Evolutionary conservation across 2,329 filamentous ascomycete genomes (phyloP).

Genomic region (Hansfordia pulvinata): DNA sequence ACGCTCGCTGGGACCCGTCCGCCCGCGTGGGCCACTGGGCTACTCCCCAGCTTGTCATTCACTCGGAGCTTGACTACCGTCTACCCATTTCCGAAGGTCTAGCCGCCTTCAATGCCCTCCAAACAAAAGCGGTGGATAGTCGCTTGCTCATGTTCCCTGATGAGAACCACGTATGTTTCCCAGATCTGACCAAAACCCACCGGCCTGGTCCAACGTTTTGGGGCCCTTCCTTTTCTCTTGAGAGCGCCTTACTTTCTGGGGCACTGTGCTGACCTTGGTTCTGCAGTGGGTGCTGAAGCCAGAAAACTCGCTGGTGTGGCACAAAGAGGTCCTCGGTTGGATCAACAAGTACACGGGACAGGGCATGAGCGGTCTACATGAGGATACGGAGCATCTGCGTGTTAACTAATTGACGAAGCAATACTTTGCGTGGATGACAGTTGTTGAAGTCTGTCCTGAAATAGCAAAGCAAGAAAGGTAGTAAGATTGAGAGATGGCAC

Average conservation of each 20-base stretch:
- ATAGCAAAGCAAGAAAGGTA: too few species aligned
- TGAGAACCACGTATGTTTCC: slow-evolving; percentile 42
- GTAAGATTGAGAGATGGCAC: too few species aligned
- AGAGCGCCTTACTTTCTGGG: slow-evolving; percentile 5
- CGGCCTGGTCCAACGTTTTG: slow-evolving; percentile 47
- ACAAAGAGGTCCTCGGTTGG: slow-evolving; percentile 72
- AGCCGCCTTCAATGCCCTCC: slow-evolving; percentile 74
- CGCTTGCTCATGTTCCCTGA: slow-evolving; percentile 70
- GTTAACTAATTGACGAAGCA: too few species aligned
- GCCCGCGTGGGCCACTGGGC: slow-evolving; percentile 55
- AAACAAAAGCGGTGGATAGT: slow-evolving; percentile 61
- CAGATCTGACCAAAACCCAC: background rate
- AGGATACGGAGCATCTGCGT: slow-evolving; percentile 7
- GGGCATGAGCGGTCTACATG: slow-evolving; percentile 12
- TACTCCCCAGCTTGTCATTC: slow-evolving; percentile 78
- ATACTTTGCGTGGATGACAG: too few species aligned
- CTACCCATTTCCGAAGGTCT: slow-evolving; percentile 76
- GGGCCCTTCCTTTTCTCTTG: slow-evolving; percentile 35
- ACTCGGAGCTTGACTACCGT: slow-evolving; percentile 82
- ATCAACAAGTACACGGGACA: slow-evolving; percentile 49
- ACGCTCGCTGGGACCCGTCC: slow-evolving; percentile 59
- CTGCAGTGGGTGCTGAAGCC: slow-evolving; percentile 73
- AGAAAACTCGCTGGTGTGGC: slow-evolving; percentile 86
- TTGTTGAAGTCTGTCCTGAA: too few species aligned
- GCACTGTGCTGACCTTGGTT: slow-evolving; percentile 4